Conservation (phyloP, 345 rosid genomes). For the Schrenkiella parvula region DNA sequence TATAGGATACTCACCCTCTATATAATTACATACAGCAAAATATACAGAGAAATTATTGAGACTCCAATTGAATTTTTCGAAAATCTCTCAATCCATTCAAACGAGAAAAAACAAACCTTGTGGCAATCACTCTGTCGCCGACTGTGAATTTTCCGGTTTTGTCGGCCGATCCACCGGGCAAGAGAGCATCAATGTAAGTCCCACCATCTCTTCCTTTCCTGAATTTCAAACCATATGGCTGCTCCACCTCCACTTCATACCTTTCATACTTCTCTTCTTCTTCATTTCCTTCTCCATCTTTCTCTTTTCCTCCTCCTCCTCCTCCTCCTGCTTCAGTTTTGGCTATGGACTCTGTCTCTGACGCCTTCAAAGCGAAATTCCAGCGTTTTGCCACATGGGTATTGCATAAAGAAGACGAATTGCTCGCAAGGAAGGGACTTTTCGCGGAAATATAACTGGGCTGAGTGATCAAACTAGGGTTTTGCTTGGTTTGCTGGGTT, state of each 20-base stretch:
- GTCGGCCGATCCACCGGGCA: constrained; percentile 81
- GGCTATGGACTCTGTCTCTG: constrained; percentile 51
- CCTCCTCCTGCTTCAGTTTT: constrained; percentile 37
- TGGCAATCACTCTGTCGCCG: constrained; percentile 90
- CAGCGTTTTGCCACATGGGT: constrained; percentile 42
- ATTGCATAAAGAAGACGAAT: constrained; percentile 29
- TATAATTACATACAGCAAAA: background rate
- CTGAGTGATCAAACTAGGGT: constrained; percentile 31
- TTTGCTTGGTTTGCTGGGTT: constrained; percentile 38
- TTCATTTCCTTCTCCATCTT: constrained; percentile 27
- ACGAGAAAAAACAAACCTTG: constrained; percentile 52
- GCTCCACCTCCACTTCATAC: constrained; percentile 81
- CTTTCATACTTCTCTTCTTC: constrained; percentile 54
- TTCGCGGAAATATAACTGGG: constrained; percentile 25
- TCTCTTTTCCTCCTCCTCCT: constrained; percentile 27
- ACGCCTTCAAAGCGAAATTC: constrained; percentile 45
- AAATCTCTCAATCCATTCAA: background rate
- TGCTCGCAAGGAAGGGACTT: constrained; percentile 30
- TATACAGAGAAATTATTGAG: background rate
- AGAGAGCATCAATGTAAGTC: constrained; percentile 86
- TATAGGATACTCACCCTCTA: background rate
- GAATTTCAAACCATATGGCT: constrained; percentile 82
- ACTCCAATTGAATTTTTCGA: background rate
- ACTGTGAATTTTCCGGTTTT: constrained; percentile 68
- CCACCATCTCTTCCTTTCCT: constrained; percentile 88